These are phyloP conservation scores for Pythium rishiriense DNA, from an alignment of 352 stramenopile genomes.

Conservation along the genomic window DNA sequence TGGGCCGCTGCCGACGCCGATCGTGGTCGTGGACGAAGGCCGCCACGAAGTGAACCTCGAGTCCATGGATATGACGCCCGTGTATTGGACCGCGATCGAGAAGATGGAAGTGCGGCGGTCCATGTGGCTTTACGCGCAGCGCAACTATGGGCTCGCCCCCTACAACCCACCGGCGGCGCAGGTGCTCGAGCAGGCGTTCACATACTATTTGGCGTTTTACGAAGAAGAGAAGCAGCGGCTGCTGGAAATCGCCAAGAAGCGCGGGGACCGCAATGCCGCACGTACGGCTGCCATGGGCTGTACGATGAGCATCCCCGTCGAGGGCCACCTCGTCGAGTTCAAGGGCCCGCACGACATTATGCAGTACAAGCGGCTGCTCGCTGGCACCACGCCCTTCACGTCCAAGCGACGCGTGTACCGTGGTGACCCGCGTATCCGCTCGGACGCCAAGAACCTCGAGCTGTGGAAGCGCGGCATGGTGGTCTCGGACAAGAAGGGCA, in stretches of 20 bases:
- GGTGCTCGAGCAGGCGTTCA: constrained; percentile 62
- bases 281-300: constrained; percentile 26
- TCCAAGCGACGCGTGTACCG: constrained; percentile 80
- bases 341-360: constrained; percentile 78
- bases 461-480: constrained; percentile 61
- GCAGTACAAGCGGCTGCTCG: constrained; percentile 78
- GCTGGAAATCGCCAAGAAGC: constrained; percentile 49
- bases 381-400: constrained; percentile 77
- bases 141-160: constrained; percentile 81
- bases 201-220: constrained; percentile 75
- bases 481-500: constrained; percentile 17
- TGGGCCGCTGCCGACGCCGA: constrained; percentile 41
- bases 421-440: constrained; percentile 68
- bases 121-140: constrained; percentile 77
- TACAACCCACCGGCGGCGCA: constrained; percentile 58
- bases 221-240: constrained; percentile 62
- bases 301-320: constrained; percentile 66
- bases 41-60: constrained; percentile 79
- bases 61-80: constrained; percentile 72
- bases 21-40: constrained; percentile 83
- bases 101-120: constrained; percentile 69
- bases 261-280: constrained; percentile 5
- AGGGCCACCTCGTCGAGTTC: constrained; percentile 82
- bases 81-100: constrained; percentile 79
- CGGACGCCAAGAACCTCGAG: constrained; percentile 51